A percentile compares a stretch with the other conserved stretches of the same genome.
phyloP scores from a whole-genome alignment of 2,329 filamentous ascomycete genomes.

The Hortaea werneckii region DNA sequence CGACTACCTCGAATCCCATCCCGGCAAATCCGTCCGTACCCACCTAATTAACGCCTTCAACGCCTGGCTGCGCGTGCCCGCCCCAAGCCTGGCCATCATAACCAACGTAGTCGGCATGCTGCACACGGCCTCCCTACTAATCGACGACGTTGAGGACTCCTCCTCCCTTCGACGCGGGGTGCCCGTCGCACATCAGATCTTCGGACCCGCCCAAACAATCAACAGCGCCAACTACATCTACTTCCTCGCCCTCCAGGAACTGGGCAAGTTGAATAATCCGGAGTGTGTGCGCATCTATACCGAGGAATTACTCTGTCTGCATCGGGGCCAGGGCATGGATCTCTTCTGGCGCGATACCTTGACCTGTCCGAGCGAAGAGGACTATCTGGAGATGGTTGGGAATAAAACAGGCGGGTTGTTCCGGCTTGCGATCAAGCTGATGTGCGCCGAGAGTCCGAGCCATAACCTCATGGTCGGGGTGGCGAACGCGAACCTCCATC shows the following conservation, averaged over 20 bases:
- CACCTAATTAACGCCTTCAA: slow-evolving; percentile 76
- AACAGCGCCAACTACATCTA: slow-evolving; percentile 87
- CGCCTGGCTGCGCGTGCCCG: slow-evolving; percentile 64
- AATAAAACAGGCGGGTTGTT: slow-evolving; percentile 88
- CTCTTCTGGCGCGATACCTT: slow-evolving; percentile 81
- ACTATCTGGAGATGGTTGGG: slow-evolving; percentile 88
- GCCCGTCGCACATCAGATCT: slow-evolving; percentile 75
- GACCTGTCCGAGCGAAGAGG: slow-evolving; percentile 73
- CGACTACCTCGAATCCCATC: slow-evolving; percentile 68
- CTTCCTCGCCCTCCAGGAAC: slow-evolving; percentile 66
- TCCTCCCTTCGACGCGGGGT: slow-evolving; percentile 66
- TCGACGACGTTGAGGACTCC: slow-evolving; percentile 82
- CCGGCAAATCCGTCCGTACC: slow-evolving; percentile 75
- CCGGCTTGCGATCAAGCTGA: slow-evolving; percentile 72
- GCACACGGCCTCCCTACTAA: slow-evolving; percentile 71
- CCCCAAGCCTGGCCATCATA: slow-evolving; percentile 60
- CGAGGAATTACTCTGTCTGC: slow-evolving; percentile 74
- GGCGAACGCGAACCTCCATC: not conserved
- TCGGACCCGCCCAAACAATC: slow-evolving; percentile 78
- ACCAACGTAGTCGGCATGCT: slow-evolving; percentile 75
- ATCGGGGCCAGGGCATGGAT: slow-evolving; percentile 83
- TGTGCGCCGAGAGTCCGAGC: slow-evolving; percentile 61
- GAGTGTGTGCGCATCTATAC: slow-evolving; percentile 55
- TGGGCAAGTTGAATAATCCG: slow-evolving; percentile 60
- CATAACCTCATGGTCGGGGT: slow-evolving; percentile 10